Evolutionary conservation across 306 rosid genomes (phyloP).

Genomic region (Citrullus amarus): DNA sequence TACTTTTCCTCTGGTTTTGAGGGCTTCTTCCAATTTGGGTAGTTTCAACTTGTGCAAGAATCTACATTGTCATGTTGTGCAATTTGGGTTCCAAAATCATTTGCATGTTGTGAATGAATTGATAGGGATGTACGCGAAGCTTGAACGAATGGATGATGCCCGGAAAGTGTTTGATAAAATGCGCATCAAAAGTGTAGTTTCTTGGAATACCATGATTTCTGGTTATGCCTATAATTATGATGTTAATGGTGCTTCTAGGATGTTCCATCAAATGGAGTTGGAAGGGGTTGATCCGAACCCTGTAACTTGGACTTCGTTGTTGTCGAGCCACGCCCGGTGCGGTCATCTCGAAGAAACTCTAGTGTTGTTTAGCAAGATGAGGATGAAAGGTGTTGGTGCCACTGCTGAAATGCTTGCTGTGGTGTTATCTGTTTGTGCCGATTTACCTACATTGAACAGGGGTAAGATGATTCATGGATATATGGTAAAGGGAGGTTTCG

Average conservation of each 20-base stretch:
- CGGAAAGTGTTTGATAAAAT: slow-evolving; percentile 45
- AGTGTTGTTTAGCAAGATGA: slow-evolving; percentile 44
- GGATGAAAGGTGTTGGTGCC: slow-evolving; percentile 27
- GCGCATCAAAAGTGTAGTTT: slow-evolving; percentile 36
- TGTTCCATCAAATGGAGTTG: slow-evolving; percentile 49
- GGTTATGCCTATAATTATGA: slow-evolving; percentile 56
- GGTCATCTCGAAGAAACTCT: slow-evolving; percentile 41
- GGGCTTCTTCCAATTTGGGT: slow-evolving; percentile 33
- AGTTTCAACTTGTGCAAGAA: slow-evolving; percentile 20
- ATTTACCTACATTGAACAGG: slow-evolving; percentile 30
- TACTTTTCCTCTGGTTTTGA: slow-evolving; percentile 53
- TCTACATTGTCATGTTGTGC: slow-evolving; percentile 45
- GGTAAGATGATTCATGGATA: slow-evolving; percentile 52
- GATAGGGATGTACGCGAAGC: slow-evolving; percentile 55
- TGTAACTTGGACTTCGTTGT: slow-evolving; percentile 70
- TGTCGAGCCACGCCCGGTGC: slow-evolving; percentile 68
- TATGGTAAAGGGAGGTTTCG: slow-evolving; percentile 61
- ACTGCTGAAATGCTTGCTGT: slow-evolving; percentile 71
- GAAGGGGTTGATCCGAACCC: slow-evolving; percentile 50
- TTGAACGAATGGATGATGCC: slow-evolving; percentile 43
- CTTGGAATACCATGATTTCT: slow-evolving; percentile 70
- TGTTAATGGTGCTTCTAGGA: slow-evolving; percentile 41
- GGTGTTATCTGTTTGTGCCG: slow-evolving; percentile 62
- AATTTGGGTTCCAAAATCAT: slow-evolving; percentile 51
- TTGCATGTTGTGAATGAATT: slow-evolving; percentile 54